Base-by-base conservation (phyloP, 768 basidiomycete genomes). In the Boletus rubropictus region DNA sequence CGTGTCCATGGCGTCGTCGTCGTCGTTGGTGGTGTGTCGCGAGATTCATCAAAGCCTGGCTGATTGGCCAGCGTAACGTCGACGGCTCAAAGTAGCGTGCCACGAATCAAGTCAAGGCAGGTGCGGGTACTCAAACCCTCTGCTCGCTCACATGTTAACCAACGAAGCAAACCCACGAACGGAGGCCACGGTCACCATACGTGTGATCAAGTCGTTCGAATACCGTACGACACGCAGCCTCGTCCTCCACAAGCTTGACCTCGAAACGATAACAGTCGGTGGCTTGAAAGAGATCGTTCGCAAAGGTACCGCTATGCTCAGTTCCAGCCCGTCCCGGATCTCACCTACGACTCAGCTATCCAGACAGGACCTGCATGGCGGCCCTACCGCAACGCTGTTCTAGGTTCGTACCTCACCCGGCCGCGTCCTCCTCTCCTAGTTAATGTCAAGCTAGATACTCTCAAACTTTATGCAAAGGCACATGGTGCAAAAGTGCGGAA, bases 201-300 rank as follows among this genome's bases (percentile, higher is more conserved):
- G 95, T 27, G 77, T 97, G 52, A 89, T 99, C 72, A 99, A 99
- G 64, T 92, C 89, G 17, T 95, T 99, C 64, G 83, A 82, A 61
- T 97, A 81, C 66, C 80, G 95, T 46, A 97, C 93, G 45, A 87
- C 91, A 63, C 85, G 84, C 56, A 84, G 80, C 61, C 77, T 97
- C 54, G 84, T 99, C 43, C 74, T 98, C 42, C 86, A 83, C 59
- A 73, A 85, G 55, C 58, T 94, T 51, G 81, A 99, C 62, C 80
- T 96, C 51, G 80, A 83, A 55, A 72, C 72, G 2, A 82, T 78
- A n/a, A 92, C 91, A 2, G 84, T 93, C 20, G 82, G 79, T 12
- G 70, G 77, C 53, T 75, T 99, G 50, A 94, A 94, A 70, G 78
- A 86, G 27, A 70, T 72, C 21, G 84, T 79, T 39, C 72, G 74